Base-by-base conservation (phyloP, 1,284 basidiomycete species). In the Ustilago xerochloae region DNA sequence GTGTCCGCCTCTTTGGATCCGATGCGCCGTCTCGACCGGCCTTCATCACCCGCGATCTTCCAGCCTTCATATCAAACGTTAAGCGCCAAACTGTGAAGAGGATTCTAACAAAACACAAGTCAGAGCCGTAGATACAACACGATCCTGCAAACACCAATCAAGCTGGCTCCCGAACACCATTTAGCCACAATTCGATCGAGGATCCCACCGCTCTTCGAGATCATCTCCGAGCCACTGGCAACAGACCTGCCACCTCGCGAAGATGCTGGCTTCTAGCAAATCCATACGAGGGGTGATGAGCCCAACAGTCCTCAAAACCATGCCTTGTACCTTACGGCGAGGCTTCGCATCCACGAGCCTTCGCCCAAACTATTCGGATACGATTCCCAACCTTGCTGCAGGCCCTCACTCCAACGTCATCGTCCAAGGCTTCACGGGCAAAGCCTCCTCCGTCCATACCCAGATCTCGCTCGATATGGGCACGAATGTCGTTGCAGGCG, bases 361-460 rank as follows among this genome's bases (percentile, higher is more conserved):
- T 3, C 66, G 32, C 10, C n/a, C 15, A 5, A 51, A n/a, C 47
- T 78, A 78, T 36, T 29, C 68, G 3, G 35, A 54, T 15, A 80
- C 78, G 13, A 70, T 80, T 15, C 26, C 47, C 15, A 59, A 78
- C 33, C 66, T 80, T 10, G 70, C 63, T 12, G 73, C 61, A 6
- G 76, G 64, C 2, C 59, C 67, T 10, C 60, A 74, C n/a, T 63
- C 74, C 22, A 66, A 57, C 28, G 63, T 77, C 10, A 76, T 80
- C 36, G 68, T 76, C 6, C 78, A 80, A 66, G 78, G 78, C n/a
- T 75, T 80, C 47, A 79, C 77, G 6, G 78, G 78, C n/a, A 79
- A 79, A 47, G 68, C 72, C 0, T 70, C 67, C 24, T 61, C 72
- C 5, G 61, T 73, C 10, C 77, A 79, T 55, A 64, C 77, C 2